Evolutionary conservation across 495 filamentous ascomycete species (phyloP).

Genomic region (Pseudomonodictys pantanalensis): DNA sequence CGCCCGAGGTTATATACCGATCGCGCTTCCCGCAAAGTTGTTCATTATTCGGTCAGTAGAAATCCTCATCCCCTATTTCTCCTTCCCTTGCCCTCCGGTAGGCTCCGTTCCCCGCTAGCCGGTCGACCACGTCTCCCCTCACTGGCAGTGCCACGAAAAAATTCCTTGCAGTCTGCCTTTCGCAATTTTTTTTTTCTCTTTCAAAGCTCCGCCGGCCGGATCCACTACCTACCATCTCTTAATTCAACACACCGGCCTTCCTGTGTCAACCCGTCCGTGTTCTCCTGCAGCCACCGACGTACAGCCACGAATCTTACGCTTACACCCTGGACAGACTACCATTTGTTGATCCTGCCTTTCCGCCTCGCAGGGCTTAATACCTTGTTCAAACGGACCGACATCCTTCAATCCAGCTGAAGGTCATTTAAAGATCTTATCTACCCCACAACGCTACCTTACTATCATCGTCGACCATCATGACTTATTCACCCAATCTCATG

Average conservation of each 20-base stretch:
- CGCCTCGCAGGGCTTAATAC: constrained; percentile 34
- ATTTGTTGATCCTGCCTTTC: constrained; percentile 22
- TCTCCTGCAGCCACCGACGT: constrained; percentile 13
- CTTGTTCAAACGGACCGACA: constrained; percentile 8
- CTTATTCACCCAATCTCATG: constrained; percentile 40
- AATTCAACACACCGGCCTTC: constrained; percentile 10
- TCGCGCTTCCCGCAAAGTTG: constrained; percentile 19
- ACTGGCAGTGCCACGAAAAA: constrained; percentile 28
- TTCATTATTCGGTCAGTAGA: constrained; percentile 28
- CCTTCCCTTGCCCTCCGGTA: constrained; percentile 2
- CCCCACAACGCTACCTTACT: neutral
- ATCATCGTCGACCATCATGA: constrained; percentile 38
- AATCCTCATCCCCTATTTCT: constrained; percentile 11
- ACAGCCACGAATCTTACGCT: constrained; percentile 30
- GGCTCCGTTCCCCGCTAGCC: constrained; percentile 9
- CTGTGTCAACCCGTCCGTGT: constrained; percentile 17
- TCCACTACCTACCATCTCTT: constrained; percentile 2
- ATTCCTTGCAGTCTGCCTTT: constrained; percentile 21
- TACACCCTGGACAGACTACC: constrained; percentile 20
- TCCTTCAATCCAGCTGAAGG: constrained; percentile 7
- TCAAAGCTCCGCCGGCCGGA: constrained; percentile 33
- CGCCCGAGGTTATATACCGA: constrained; percentile 25
- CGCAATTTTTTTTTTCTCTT: constrained; percentile 10
- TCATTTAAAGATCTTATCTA: constrained; percentile 24
- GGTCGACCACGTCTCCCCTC: constrained; percentile 5